Evolutionary conservation across 805 yeast species (phyloP).

Genomic region (Candida corydali): DNA sequence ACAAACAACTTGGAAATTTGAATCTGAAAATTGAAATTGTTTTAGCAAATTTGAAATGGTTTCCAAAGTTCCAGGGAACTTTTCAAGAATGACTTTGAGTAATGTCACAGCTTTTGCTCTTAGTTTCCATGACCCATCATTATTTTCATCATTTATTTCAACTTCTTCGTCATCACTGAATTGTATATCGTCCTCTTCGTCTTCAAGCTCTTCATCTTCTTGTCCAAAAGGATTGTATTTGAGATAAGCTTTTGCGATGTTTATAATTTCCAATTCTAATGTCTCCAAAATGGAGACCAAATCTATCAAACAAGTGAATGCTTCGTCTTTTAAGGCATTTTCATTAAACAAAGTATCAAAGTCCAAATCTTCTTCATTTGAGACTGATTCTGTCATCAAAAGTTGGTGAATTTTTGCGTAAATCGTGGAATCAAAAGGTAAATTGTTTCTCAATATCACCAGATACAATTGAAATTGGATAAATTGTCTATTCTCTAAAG

Average conservation of each 20-base stretch:
- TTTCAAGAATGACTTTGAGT: conserved; percentile 25
- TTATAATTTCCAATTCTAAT: conserved; percentile 7
- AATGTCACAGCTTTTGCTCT: conserved; percentile 49
- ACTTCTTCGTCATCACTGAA: conserved; percentile 46
- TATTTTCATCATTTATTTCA: conserved; percentile 37
- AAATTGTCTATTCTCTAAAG: conserved; percentile 3
- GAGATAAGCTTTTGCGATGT: conserved; percentile 20
- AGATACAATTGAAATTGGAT: conserved; percentile 14
- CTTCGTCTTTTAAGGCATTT: conserved; percentile 50
- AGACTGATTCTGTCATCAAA: conserved; percentile 13
- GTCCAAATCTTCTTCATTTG: conserved; percentile 33
- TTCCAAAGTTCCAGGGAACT: conserved; percentile 25
- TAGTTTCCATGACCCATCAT: conserved; percentile 53
- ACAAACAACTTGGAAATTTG: conserved; percentile 46
- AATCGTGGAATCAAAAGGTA: conserved; percentile 9
- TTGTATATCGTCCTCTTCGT: conserved; percentile 34
- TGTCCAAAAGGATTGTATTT: conserved; percentile 28
- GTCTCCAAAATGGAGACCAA: conserved; percentile 14
- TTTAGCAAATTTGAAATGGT: conserved; percentile 7
- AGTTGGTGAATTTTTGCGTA: conserved; percentile 16
- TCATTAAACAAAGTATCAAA: conserved; percentile 38
- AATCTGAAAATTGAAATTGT: conserved; percentile 31
- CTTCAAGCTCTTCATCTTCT: conserved; percentile 25
- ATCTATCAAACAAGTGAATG: conserved; percentile 40
- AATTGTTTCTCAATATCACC: conserved; percentile 11